Conservation (phyloP, 805 yeast genomes). For the Grigorovia humatica region DNA sequence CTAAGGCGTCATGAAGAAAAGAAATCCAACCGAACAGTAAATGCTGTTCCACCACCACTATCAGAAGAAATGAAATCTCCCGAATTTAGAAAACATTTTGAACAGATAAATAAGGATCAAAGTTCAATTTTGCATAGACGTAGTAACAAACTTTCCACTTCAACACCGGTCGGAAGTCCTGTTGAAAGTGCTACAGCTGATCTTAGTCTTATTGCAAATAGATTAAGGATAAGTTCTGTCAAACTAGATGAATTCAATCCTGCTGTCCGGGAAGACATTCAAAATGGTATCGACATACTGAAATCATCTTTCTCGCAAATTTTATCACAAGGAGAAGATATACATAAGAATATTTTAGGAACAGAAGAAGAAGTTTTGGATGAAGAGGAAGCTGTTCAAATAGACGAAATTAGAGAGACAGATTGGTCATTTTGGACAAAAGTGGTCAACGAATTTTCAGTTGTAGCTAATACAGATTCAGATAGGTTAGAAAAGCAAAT, state of each 20-base stretch:
- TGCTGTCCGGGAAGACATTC: constrained; percentile 42
- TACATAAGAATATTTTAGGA: constrained; percentile 3
- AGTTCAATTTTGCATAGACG: not conserved
- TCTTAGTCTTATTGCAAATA: constrained; percentile 50
- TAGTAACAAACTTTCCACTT: not conserved
- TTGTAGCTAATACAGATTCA: constrained; percentile 52
- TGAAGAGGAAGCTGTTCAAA: constrained; percentile 23
- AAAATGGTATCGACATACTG: constrained; percentile 37
- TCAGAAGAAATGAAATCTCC: constrained; percentile 23
- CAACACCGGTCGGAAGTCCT: not conserved
- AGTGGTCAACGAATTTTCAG: constrained; percentile 68
- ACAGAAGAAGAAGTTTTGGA: constrained; percentile 2
- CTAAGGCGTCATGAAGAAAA: constrained; percentile 3
- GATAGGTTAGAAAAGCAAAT: constrained; percentile 50
- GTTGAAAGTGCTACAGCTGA: constrained; percentile 26
- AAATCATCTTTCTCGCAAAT: constrained; percentile 25
- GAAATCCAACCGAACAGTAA: not conserved
- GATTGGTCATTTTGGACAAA: constrained; percentile 87
- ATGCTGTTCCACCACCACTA: constrained; percentile 26
- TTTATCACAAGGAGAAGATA: constrained; percentile 12
- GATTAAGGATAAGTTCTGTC: constrained; percentile 46
- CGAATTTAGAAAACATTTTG: constrained; percentile 17
- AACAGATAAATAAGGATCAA: constrained; percentile 7
- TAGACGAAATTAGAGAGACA: constrained; percentile 31
- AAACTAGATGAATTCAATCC: constrained; percentile 41